phyloP scores from a whole-genome alignment of 2,329 filamentous ascomycete genomes.

The Triangularia setosa region DNA sequence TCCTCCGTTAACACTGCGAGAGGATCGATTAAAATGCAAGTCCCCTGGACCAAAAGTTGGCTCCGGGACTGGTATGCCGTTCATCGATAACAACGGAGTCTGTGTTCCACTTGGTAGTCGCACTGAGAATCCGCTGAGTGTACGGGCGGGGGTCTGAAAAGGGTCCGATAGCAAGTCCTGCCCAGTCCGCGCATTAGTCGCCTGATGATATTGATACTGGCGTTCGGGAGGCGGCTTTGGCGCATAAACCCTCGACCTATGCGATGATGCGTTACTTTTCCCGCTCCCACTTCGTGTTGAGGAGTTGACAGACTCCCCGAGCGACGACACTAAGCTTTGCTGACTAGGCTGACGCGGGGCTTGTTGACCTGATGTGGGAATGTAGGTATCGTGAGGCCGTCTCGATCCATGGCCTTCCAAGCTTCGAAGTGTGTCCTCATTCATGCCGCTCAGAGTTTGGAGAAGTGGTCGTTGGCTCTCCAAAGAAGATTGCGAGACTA shows the following conservation, averaged over 20 bases:
- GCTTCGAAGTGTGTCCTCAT: constrained; percentile 28
- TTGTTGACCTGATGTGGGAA: constrained; percentile 17
- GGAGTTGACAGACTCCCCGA: constrained; percentile 23
- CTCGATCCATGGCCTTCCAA: constrained; percentile 25
- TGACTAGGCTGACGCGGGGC: constrained; percentile 18
- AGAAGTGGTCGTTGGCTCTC: constrained; percentile 1
- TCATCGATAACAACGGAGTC: not conserved
- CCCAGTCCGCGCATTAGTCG: constrained; percentile 2
- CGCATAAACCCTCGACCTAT: constrained; percentile 22
- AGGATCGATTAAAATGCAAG: constrained; percentile 33
- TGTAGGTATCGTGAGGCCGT: constrained; percentile 20
- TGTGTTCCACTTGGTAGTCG: constrained; percentile 11
- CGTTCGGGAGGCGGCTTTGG: constrained; percentile 8
- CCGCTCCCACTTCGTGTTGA: constrained; percentile 22
- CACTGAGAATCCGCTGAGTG: constrained; percentile 18
- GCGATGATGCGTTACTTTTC: constrained; percentile 23
- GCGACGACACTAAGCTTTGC: constrained; percentile 25
- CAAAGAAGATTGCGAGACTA: constrained; percentile 18
- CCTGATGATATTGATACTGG: constrained; percentile 3
- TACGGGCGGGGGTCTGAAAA: constrained; percentile 16
- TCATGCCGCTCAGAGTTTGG: constrained; percentile 14
- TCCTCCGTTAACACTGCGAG: constrained; percentile 36
- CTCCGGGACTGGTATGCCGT: constrained; percentile 13
- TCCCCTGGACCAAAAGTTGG: constrained; percentile 36
- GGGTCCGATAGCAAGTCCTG: constrained; percentile 3